These are phyloP conservation scores for Austroboletus novae-zelandiae DNA, from an alignment of 1,284 basidiomycete genomes.

Conservation along the genomic window DNA sequence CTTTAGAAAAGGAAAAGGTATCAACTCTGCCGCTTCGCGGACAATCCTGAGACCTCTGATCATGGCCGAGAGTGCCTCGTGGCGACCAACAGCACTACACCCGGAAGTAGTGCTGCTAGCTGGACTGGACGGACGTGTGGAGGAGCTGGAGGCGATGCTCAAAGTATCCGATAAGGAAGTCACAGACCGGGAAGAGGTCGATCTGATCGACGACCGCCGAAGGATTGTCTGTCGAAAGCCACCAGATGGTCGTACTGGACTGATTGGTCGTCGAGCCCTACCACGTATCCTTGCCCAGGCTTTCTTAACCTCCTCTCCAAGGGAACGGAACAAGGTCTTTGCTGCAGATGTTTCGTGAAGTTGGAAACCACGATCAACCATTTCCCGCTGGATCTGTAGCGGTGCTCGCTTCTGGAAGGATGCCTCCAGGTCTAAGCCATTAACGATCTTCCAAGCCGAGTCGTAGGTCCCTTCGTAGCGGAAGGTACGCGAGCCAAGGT, in stretches of 20 bases:
- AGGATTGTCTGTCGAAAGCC: neutral
- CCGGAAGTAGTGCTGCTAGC: neutral
- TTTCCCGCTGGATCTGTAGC: conserved; percentile 19
- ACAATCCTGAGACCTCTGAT: conserved; percentile 11
- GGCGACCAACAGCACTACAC: conserved; percentile 2
- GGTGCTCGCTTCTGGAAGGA: neutral
- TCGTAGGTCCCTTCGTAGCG: conserved; percentile 10
- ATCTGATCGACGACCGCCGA: neutral
- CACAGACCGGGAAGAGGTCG: neutral
- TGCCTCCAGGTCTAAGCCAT: conserved; percentile 3
- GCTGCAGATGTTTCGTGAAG: neutral
- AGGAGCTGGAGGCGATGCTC: neutral
- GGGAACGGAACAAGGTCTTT: neutral
- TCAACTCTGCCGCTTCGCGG: conserved; percentile 13
- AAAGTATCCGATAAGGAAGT: neutral
- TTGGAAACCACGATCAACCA: conserved; percentile 14
- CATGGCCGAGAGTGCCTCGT: conserved; percentile 6
- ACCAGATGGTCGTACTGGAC: neutral
- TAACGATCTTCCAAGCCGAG: conserved; percentile 19
- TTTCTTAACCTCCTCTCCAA: neutral
- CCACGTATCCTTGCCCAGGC: neutral
- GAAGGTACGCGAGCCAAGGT: conserved; percentile 9
- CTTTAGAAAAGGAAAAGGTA: conserved; percentile 4
- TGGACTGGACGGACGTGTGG: neutral
- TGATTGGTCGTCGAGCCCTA: neutral